A percentile compares a stretch with the other conserved stretches of the same genome.
Conservation (phyloP, 495 filamentous ascomycete species). For the Tuber calosporum region DNA sequence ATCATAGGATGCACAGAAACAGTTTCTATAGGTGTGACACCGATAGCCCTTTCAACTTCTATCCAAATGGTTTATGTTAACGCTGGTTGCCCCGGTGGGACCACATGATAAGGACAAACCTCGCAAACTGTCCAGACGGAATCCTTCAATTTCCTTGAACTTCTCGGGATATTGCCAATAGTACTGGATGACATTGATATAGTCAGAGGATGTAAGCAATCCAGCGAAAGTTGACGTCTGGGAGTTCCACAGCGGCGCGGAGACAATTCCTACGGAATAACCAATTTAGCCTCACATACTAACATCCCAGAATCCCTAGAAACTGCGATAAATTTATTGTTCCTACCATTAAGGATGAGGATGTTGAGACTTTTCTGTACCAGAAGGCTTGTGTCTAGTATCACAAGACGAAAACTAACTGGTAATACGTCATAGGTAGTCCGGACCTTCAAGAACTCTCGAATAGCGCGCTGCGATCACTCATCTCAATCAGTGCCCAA, state of each 20-base stretch:
- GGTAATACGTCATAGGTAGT: constrained; percentile 98
- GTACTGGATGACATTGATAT: constrained; percentile 98
- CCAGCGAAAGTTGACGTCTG: constrained; percentile 89
- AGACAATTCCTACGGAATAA: constrained; percentile 73
- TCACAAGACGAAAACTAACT: constrained; percentile 91
- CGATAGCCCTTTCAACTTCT: constrained; percentile 94
- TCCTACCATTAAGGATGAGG: constrained; percentile 88
- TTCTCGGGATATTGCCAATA: constrained; percentile 97
- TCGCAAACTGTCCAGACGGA: constrained; percentile 84
- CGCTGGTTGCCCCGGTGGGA: not conserved
- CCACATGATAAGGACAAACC: constrained; percentile 50
- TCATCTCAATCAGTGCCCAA: constrained; percentile 11
- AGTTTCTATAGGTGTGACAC: constrained; percentile 86
- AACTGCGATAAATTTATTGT: not conserved
- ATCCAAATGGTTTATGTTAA: constrained; percentile 15
- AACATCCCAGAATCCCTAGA: not conserved
- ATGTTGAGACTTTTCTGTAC: constrained; percentile 97
- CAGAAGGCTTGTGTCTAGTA: constrained; percentile 87
- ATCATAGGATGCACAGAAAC: constrained; percentile 82
- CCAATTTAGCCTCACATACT: constrained; percentile 3
- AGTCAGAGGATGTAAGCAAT: constrained; percentile 89
- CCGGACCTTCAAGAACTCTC: constrained; percentile 92
- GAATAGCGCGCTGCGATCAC: constrained; percentile 53
- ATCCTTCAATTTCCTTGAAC: constrained; percentile 82
- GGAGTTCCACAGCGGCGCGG: constrained; percentile 95